Conservation (phyloP, 1,284 basidiomycete species). For the Fistulinella cinereoalba region DNA sequence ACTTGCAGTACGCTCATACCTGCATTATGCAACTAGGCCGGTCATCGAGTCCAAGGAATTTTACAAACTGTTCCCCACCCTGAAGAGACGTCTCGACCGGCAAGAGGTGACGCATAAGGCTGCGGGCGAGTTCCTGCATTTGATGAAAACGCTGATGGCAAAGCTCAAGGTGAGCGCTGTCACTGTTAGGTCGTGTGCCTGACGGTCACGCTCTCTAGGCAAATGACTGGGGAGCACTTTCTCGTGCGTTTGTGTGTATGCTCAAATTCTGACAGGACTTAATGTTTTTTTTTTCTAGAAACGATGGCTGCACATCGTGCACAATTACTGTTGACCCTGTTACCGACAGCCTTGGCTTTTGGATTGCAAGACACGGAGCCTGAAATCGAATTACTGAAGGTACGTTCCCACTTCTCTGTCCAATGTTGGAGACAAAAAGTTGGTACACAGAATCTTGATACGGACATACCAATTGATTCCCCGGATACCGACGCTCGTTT, state of each 20-base stretch:
- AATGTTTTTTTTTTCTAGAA: conserved; percentile 37
- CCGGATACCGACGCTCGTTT: conserved; percentile 38
- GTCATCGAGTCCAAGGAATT: conserved; percentile 61
- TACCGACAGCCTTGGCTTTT: conserved; percentile 45
- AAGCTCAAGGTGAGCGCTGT: conserved; percentile 51
- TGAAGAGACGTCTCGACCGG: conserved; percentile 47
- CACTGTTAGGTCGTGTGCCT: background rate
- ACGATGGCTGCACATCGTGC: conserved; percentile 55
- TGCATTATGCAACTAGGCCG: conserved; percentile 38
- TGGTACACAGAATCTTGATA: conserved; percentile 44
- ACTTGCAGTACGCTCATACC: background rate
- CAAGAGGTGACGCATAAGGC: conserved; percentile 48
- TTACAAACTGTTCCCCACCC: conserved; percentile 47
- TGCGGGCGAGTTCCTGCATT: conserved; percentile 54
- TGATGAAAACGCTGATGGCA: conserved; percentile 63
- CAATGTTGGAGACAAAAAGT: background rate
- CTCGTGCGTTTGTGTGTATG: conserved; percentile 41
- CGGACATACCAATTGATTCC: conserved; percentile 37
- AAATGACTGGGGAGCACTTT: conserved; percentile 62
- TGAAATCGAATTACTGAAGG: conserved; percentile 50
- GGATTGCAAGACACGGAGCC: conserved; percentile 47
- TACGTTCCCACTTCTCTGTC: conserved; percentile 10
- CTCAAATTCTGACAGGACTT: background rate
- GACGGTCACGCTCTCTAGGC: conserved; percentile 34
- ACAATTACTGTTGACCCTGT: conserved; percentile 39